A percentile compares a stretch with the other conserved stretches of the same genome.
Evolutionary conservation across 306 rosid species (phyloP).

Genomic region (Lathyrus oleraceus): DNA sequence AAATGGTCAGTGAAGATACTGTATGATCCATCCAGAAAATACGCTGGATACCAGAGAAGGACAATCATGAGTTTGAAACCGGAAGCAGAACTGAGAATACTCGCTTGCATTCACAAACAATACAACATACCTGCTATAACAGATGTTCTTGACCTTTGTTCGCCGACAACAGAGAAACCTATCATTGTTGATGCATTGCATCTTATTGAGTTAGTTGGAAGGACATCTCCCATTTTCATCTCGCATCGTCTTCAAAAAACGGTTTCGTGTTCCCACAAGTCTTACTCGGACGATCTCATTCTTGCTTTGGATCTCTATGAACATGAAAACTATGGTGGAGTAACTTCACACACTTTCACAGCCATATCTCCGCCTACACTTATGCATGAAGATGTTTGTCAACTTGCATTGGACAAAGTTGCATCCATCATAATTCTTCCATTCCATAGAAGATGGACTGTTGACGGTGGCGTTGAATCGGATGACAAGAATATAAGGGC

Average conservation of each 20-base stretch:
- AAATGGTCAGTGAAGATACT: slow-evolving; percentile 39
- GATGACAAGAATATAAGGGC: slow-evolving; percentile 48
- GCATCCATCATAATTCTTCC: slow-evolving; percentile 53
- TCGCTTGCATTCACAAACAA: slow-evolving; percentile 46
- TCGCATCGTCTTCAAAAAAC: slow-evolving; percentile 43
- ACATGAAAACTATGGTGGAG: slow-evolving; percentile 33
- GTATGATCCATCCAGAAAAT: slow-evolving; percentile 57
- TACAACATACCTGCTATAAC: slow-evolving; percentile 34
- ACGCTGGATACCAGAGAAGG: slow-evolving; percentile 43
- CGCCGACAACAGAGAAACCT: slow-evolving; percentile 42
- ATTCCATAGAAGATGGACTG: slow-evolving; percentile 54
- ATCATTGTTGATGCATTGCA: slow-evolving; percentile 46
- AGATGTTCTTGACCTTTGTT: slow-evolving; percentile 39
- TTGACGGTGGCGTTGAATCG: slow-evolving; percentile 44
- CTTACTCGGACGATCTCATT: slow-evolving; percentile 48
- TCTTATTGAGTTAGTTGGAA: slow-evolving; percentile 49
- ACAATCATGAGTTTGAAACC: slow-evolving; percentile 36
- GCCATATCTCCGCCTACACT: slow-evolving; percentile 43
- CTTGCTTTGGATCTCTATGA: slow-evolving; percentile 42
- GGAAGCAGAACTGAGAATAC: slow-evolving; percentile 37
- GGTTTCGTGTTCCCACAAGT: background rate
- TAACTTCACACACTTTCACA: slow-evolving; percentile 40
- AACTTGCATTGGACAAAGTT: slow-evolving; percentile 51
- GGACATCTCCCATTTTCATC: slow-evolving; percentile 47
- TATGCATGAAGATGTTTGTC: slow-evolving; percentile 63